Conservation (phyloP, 371 early-diverging fungal species). For the Chytridium lagenaria region DNA sequence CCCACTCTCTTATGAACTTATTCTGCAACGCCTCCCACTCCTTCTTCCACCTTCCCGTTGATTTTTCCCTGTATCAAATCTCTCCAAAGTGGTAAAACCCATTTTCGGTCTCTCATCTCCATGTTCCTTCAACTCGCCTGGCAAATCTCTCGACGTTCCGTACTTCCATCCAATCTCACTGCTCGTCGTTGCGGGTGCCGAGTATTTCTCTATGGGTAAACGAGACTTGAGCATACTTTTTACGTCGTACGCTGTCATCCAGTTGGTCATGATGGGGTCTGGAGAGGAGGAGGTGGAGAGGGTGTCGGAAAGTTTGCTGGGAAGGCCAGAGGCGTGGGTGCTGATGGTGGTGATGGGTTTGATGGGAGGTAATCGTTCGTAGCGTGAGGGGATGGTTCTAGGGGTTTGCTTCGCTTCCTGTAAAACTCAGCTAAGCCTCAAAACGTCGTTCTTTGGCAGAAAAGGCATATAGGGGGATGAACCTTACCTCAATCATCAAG, state of each 20-base stretch:
- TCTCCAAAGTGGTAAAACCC: conserved; percentile 44
- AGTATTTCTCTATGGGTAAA: conserved; percentile 52
- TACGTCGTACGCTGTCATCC: conserved; percentile 46
- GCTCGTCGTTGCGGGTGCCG: conserved; percentile 50
- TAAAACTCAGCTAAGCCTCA: not conserved
- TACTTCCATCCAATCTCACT: conserved; percentile 55
- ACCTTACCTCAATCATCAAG: conserved; percentile 35
- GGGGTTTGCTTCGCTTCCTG: conserved; percentile 5
- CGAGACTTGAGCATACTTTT: conserved; percentile 44
- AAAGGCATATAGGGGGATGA: too few species aligned
- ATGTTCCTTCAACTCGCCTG: not conserved
- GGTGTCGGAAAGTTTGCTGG: conserved; percentile 50
- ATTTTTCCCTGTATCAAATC: conserved; percentile 46
- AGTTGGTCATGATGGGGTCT: conserved; percentile 42
- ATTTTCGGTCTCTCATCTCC: conserved; percentile 2
- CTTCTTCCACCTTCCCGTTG: conserved; percentile 47
- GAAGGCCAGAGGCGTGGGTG: conserved; percentile 44
- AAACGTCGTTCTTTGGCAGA: not conserved
- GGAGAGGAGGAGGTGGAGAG: conserved; percentile 27
- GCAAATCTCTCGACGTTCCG: conserved; percentile 25
- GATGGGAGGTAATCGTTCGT: conserved; percentile 13
- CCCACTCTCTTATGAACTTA: not conserved
- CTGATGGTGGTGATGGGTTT: not conserved
- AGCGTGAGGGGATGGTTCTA: conserved; percentile 9
- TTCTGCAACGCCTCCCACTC: conserved; percentile 43